phyloP scores from a whole-genome alignment of 208 protist genomes.

The Endotrypanum monterogeii region DNA sequence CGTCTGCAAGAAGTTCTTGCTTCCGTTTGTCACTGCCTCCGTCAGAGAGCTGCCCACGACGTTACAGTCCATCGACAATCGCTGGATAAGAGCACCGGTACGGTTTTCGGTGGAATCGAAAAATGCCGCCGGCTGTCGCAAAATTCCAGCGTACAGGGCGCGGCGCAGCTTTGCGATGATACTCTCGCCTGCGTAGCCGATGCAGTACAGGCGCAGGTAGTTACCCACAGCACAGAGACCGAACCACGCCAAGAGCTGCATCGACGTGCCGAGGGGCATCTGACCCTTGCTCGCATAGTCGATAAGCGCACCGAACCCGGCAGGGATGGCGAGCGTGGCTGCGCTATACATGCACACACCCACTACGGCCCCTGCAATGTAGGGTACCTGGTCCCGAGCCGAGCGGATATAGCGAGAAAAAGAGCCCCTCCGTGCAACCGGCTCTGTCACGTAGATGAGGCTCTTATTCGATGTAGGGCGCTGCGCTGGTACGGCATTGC shows the following conservation, averaged over 20 bases:
- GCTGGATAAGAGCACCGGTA: slow-evolving; percentile 77
- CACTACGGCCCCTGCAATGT: slow-evolving; percentile 66
- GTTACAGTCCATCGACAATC: slow-evolving; percentile 90
- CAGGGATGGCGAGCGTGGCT: slow-evolving; percentile 83
- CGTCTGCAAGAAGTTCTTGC: slow-evolving; percentile 84
- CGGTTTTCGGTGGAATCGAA: slow-evolving; percentile 82
- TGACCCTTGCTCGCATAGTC: slow-evolving; percentile 81
- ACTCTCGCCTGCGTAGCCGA: slow-evolving; percentile 74
- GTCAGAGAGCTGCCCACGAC: slow-evolving; percentile 82
- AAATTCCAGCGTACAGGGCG: slow-evolving; percentile 61
- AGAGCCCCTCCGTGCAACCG: slow-evolving; percentile 47
- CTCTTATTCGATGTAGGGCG: slow-evolving; percentile 46
- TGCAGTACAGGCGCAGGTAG: slow-evolving; percentile 69
- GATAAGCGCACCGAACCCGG: slow-evolving; percentile 82
- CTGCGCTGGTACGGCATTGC: slow-evolving; percentile 64
- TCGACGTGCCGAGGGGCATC: slow-evolving; percentile 75
- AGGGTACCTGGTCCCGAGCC: slow-evolving; percentile 48
- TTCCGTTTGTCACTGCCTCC: slow-evolving; percentile 76
- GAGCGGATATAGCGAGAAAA: slow-evolving; percentile 66
- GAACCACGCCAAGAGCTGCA: slow-evolving; percentile 82
- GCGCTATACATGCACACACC: slow-evolving; percentile 76
- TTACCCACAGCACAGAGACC: slow-evolving; percentile 67
- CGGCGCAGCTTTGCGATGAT: slow-evolving; percentile 77
- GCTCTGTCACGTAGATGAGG: slow-evolving; percentile 73
- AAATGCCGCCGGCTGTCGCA: slow-evolving; percentile 72